Evolutionary conservation across 768 basidiomycete species (phyloP).

Genomic region (Russula abietina): DNA sequence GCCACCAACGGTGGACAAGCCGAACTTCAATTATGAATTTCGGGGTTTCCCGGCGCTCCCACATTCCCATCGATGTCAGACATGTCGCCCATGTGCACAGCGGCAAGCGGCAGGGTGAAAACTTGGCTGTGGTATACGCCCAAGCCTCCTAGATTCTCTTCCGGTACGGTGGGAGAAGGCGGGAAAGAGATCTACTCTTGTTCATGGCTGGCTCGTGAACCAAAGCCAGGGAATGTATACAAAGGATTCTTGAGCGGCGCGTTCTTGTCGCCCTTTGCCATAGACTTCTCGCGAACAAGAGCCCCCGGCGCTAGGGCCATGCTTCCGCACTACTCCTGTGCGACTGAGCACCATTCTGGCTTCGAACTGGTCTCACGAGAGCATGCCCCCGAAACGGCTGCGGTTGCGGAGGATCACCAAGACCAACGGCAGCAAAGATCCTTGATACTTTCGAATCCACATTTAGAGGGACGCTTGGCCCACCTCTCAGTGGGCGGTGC

Average conservation of each 20-base stretch:
- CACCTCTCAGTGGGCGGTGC: slow-evolving; percentile 31
- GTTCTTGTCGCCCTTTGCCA: slow-evolving; percentile 43
- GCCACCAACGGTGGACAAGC: too few relatives aligned
- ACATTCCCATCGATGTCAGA: too few relatives aligned
- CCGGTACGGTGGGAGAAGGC: slow-evolving; percentile 45
- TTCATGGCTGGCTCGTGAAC: slow-evolving; percentile 31
- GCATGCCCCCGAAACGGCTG: slow-evolving; percentile 48
- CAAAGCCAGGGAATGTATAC: too few relatives aligned
- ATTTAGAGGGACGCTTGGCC: slow-evolving; percentile 27
- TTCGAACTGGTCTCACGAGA: slow-evolving; percentile 63
- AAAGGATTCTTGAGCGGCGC: slow-evolving; percentile 29
- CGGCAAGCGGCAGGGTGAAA: too few relatives aligned
- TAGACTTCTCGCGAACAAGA: slow-evolving; percentile 29
- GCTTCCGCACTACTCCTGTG: slow-evolving; percentile 21
- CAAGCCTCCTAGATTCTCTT: slow-evolving; percentile 29
- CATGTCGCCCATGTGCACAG: too few relatives aligned
- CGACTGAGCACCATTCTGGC: slow-evolving; percentile 35
- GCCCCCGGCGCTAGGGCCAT: slow-evolving; percentile 33
- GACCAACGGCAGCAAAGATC: slow-evolving; percentile 52
- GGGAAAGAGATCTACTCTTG: slow-evolving; percentile 73
- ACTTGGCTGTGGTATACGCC: too few relatives aligned
- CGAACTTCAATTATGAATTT: too few relatives aligned
- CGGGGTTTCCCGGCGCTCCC: too few relatives aligned
- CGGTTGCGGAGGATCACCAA: slow-evolving; percentile 38
- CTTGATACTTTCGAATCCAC: slow-evolving; percentile 49